Base-by-base conservation (phyloP, 345 rosid species). In the Odontarrhena argentea region DNA sequence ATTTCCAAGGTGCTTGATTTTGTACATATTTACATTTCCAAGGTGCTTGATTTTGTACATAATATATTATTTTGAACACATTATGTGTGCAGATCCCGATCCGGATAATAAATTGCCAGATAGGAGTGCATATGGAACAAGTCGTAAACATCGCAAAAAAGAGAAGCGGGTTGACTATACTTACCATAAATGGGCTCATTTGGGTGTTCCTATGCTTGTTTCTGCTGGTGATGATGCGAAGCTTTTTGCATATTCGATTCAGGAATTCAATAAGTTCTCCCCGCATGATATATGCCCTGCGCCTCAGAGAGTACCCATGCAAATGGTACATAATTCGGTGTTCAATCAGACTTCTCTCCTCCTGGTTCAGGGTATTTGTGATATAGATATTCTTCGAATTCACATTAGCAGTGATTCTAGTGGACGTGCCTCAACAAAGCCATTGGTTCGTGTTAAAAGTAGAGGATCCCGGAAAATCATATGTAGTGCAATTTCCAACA, bases 251-350 rank as follows among this genome's bases (percentile, higher is more conserved):
- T 90, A 90, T 83, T 86, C 96, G 36, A 82, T 77, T 64, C 83
- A 80, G 76, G 96, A 90, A 74, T 93, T 90, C 74, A 78, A 91
- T 14, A 87, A 81, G 80, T 93, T 84, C 78, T 84, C 97, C 7
- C 98, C 98, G 12, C 94, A 88, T 82, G 97, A 93, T 77, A 84
- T 93, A 35, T 93, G 97, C 75, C 97, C 98, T 55, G 90, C 98
- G 25, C 98, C 97, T 46, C 98, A 93, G 81, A 90, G 94, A 75
- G 75, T 86, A 66, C 88, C 94, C 9, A 76, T 90, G 58, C 92
- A 86, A 52, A 66, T 90, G 78, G 92, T 85, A 68, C 76, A 56
- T 54, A 79, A 79, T 76, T 78, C 96, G 18, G 69, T 68, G 58
- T 81, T 84, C 74, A 78, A 75, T 63, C 80, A 75, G 63, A 76